Evolutionary conservation across 768 basidiomycete genomes (phyloP).

Genomic region (Suillus luteus): DNA sequence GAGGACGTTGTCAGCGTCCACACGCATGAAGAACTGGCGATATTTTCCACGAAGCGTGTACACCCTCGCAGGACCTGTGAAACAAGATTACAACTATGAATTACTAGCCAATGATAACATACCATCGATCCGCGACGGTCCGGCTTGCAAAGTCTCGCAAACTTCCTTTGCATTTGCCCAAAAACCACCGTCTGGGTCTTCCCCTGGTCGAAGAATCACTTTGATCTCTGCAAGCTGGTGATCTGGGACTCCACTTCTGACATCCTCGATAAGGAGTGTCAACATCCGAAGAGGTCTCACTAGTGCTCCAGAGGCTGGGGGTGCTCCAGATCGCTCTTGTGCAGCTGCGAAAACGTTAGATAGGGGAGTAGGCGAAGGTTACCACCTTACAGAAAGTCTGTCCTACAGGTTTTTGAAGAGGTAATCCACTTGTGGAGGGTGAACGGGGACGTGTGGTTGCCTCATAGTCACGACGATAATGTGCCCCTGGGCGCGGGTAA

Average conservation of each 20-base stretch:
- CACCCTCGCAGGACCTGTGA: constrained; percentile 64
- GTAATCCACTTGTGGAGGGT: not conserved
- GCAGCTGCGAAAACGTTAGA: not conserved
- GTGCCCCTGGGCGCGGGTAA: constrained; percentile 3
- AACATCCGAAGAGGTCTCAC: constrained; percentile 48
- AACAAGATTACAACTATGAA: constrained; percentile 9
- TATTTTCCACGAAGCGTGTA: constrained; percentile 69
- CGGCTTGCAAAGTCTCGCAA: constrained; percentile 54
- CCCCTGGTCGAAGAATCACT: constrained; percentile 53
- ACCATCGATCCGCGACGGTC: constrained; percentile 75
- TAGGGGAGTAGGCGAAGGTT: not conserved
- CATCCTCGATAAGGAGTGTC: constrained; percentile 68
- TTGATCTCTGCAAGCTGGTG: constrained; percentile 65
- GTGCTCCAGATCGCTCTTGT: constrained; percentile 19
- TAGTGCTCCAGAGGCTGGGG: constrained; percentile 16
- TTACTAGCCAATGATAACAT: not conserved
- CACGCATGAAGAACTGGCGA: constrained; percentile 66
- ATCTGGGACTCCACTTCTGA: constrained; percentile 54
- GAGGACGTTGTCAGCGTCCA: constrained; percentile 51
- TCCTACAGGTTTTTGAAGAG: constrained; percentile 18
- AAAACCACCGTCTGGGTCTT: constrained; percentile 54
- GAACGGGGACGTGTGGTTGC: constrained; percentile 6
- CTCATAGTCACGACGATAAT: constrained; percentile 25
- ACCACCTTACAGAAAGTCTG: constrained; percentile 38
- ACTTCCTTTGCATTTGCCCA: constrained; percentile 75